Evolutionary conservation across 495 filamentous ascomycete species (phyloP), one percentile per base, ranked within the genome.

Genomic region (Annulohypoxylon stygium): DNA sequence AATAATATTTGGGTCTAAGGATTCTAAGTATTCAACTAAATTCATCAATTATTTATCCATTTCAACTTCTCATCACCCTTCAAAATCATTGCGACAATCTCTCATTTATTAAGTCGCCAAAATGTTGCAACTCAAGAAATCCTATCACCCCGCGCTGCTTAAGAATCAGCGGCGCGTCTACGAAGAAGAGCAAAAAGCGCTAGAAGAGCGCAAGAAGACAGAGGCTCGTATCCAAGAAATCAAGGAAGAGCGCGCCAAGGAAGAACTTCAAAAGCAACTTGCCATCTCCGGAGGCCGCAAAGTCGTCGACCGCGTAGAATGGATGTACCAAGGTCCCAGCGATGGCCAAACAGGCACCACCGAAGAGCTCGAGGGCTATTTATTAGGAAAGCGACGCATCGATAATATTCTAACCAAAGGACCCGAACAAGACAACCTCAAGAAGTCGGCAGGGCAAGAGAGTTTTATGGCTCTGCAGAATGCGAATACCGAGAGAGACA

Each of bases 121-220:
- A 62, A 95, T 95, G 93, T 92, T 97, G 78, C 97, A 97, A 75
- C 83, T 97, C 75, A 99, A 99, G 84, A 99, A 99, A 86, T 95
- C 92, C 85, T 99, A 95, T 92, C 95, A 99, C 78, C 93, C 94
- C 59, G 87, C 88, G 61, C 86, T 95, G 58, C 88, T 93, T 80
- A 88, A 88, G 82, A 97, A 97, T 81, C 94, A 97, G 83, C 86
- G 83, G 80, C 86, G 88, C 71, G 94, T 97, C 66, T 97, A 92
- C 90, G 86, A 91, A 25, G 91, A 93, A 77, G 95, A 99, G 77
- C 90, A 96, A 78, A 92, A 93, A 71, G 96, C 96, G n/a, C 88
- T 99, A 0, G 93, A 97, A 54, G 97, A 98, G 83, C 91, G 96
- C 79, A 98, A 98, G 81, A 89, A 90, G 43, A 93, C 93, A 75